Conservation (phyloP, 2,329 filamentous ascomycete genomes). For the Coniochaeta sp. region DNA sequence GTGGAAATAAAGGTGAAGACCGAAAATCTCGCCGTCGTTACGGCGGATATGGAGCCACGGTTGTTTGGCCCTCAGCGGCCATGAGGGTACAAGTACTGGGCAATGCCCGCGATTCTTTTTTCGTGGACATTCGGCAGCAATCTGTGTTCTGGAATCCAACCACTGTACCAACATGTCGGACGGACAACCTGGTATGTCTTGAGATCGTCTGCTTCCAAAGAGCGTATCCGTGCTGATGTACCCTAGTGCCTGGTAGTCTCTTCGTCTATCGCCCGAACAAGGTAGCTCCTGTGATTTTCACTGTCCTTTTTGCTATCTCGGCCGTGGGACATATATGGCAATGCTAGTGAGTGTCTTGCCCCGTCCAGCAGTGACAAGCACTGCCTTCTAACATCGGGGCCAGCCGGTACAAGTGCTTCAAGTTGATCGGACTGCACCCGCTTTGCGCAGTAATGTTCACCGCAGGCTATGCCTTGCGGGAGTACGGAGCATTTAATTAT, state of each 20-base stretch:
- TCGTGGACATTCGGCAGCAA: not conserved
- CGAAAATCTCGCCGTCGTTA: not conserved
- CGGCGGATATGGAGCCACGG: not conserved
- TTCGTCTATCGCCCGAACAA: conserved; percentile 6
- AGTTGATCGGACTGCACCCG: conserved; percentile 31
- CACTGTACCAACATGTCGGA: not conserved
- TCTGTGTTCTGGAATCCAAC: not conserved
- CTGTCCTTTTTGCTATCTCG: not conserved
- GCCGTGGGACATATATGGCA: conserved; percentile 3
- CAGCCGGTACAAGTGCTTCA: conserved; percentile 34
- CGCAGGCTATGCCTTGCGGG: conserved; percentile 36
- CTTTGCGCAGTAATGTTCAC: conserved; percentile 34
- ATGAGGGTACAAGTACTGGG: not conserved
- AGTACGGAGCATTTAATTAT: conserved; percentile 34
- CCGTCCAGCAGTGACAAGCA: too few relatives aligned
- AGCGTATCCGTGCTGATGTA: conserved; percentile 17
- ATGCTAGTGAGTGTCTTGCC: conserved; percentile 3
- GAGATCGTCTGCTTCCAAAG: conserved; percentile 14
- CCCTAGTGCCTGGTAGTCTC: conserved; percentile 8
- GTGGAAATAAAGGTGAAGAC: not conserved
- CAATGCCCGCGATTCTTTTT: not conserved
- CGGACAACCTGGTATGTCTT: not conserved
- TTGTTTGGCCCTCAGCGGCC: not conserved
- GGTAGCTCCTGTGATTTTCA: conserved; percentile 4
- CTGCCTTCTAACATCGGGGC: not conserved